Conservation (phyloP, 768 basidiomycete genomes). For the Mycena epipterygia region DNA sequence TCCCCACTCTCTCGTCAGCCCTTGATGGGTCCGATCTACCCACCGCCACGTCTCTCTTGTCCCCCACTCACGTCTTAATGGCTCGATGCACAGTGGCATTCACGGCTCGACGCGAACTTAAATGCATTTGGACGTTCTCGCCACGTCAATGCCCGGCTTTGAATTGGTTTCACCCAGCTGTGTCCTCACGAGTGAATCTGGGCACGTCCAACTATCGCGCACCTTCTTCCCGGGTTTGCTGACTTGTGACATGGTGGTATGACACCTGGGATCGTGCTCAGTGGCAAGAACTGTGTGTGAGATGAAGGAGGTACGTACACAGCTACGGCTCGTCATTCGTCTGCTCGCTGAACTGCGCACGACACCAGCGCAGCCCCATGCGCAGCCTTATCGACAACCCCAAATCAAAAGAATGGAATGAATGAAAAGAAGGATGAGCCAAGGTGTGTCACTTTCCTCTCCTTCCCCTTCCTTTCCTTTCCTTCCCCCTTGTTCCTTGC, state of each 20-base stretch:
- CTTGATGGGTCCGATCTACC: slow-evolving; percentile 1
- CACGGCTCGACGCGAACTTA: background rate
- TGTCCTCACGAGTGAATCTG: background rate
- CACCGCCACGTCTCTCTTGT: background rate
- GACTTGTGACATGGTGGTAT: background rate
- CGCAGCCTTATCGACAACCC: background rate
- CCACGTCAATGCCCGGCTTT: background rate
- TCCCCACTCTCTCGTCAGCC: slow-evolving; percentile 1
- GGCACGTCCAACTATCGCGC: background rate
- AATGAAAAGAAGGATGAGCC: background rate
- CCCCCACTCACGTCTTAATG: background rate
- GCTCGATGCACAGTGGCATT: background rate
- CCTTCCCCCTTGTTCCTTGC: background rate
- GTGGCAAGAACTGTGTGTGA: background rate
- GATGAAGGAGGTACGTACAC: slow-evolving; percentile 3
- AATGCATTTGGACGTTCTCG: background rate
- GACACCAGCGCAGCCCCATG: background rate
- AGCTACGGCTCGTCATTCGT: background rate
- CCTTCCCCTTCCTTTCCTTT: background rate
- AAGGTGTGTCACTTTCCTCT: background rate
- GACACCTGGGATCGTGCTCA: background rate
- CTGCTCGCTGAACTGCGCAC: background rate
- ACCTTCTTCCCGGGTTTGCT: background rate
- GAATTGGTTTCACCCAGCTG: background rate
- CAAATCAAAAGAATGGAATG: background rate